Evolutionary conservation across 164 flowering plant species (phyloP), one percentile per base, ranked within the genome.

Genomic region (Santalum album): DNA sequence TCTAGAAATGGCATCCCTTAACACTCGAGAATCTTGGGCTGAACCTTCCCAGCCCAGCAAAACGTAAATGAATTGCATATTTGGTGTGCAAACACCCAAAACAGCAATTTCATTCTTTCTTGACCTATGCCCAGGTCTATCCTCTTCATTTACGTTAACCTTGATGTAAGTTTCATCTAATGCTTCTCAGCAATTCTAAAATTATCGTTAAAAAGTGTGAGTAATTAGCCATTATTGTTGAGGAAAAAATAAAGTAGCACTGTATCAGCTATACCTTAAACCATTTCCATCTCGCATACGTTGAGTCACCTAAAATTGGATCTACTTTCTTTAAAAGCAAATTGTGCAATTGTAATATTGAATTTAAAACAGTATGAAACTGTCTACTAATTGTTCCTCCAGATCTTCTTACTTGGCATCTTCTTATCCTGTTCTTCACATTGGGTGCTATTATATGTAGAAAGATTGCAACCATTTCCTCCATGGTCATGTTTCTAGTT

Each of bases 231-330:
- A 29, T 29, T 9, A 29, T 29, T 29, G 34, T 4, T 9, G 9
- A 29, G 4, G 34, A n/a, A n/a, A n/a, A n/a, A n/a, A n/a, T n/a
- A n/a, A n/a, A n/a, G n/a, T n/a, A n/a, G n/a, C n/a, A n/a, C n/a
- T n/a, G n/a, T n/a, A n/a, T n/a, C n/a, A n/a, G n/a, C n/a, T 20
- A 12, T 59, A 52, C 57, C 49, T 65, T 58, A 36, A 64, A 58
- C 53, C 57, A 64, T 49, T 65, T 65, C 54, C 50, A 65, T 26
- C 25, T 53, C n/a, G 12, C 48, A 59, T 58, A 48, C 3, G 17
- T 65, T 6, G 42, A 59, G 27, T 53, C 38, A 15, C 25, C 59
- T 15, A 12, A 23, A 3, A 58, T n/a, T 23, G 63, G 54, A 9
- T 36, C 26, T 2, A 64, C 54, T 43, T 26, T 47, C 38, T 46